Conservation (phyloP, 2,329 filamentous ascomycete genomes). For the Myriosclerotinia scirpicola region DNA sequence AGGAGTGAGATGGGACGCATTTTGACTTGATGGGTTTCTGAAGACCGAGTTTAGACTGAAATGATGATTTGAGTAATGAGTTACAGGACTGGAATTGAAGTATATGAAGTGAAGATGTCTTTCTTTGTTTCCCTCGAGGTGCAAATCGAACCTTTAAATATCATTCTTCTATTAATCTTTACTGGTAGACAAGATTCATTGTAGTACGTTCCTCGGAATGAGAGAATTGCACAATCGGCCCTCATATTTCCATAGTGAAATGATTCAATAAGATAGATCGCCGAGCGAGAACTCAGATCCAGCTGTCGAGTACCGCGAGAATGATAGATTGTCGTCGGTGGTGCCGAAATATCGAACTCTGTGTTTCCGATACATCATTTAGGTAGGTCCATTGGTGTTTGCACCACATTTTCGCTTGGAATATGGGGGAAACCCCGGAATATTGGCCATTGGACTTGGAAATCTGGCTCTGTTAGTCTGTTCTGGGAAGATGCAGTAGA, state of each 20-base stretch:
- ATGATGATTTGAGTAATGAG: background rate
- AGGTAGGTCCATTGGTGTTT: background rate
- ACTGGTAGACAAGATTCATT: background rate
- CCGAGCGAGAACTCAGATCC: background rate
- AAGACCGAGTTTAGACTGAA: background rate
- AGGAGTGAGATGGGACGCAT: constrained; percentile 14
- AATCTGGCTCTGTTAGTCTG: background rate
- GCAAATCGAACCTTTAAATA: background rate
- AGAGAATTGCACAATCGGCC: background rate
- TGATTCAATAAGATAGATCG: background rate
- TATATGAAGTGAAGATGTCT: background rate
- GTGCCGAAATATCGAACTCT: constrained; percentile 11
- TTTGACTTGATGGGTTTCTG: background rate
- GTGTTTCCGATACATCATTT: background rate
- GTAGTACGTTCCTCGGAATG: background rate
- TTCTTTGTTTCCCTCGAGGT: background rate
- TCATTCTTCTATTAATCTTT: too few species aligned
- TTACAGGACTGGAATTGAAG: background rate
- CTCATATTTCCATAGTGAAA: background rate
- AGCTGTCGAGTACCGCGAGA: constrained; percentile 7
- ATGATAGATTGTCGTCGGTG: background rate
- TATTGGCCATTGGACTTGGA: background rate
- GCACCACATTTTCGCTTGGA: background rate
- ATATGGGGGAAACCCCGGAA: background rate
- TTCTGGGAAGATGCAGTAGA: too few species aligned